Evolutionary conservation across 2,329 filamentous ascomycete genomes (phyloP).

Genomic region (Phaeosphaeriaceae sp.): DNA sequence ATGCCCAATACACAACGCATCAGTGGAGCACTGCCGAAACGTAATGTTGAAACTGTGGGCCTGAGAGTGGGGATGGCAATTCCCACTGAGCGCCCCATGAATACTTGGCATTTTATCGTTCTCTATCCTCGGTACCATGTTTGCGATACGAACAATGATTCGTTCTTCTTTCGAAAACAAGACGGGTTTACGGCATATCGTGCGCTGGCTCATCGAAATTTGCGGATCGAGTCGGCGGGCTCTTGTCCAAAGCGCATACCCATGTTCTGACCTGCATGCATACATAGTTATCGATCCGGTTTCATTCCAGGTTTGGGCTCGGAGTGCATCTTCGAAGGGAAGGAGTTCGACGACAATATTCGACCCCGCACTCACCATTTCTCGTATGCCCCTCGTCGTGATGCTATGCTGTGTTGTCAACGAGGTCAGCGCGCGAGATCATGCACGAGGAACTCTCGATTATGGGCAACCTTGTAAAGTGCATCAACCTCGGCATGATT

Average conservation of each 20-base stretch:
- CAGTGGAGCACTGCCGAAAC: background rate
- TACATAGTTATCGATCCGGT: too few relatives aligned
- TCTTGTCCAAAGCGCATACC: too few relatives aligned
- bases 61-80: background rate
- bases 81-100: background rate
- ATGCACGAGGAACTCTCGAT: too few relatives aligned
- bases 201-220: background rate
- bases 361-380: too few relatives aligned
- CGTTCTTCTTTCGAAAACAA: background rate
- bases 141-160: background rate
- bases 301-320: background rate
- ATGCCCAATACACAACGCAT: background rate
- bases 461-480: too few relatives aligned
- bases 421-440: too few relatives aligned
- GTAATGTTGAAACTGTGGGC: background rate
- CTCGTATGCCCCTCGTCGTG: too few relatives aligned
- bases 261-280: background rate
- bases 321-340: background rate
- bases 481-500: background rate
- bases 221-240: too few relatives aligned
- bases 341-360: background rate
- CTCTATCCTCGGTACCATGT: background rate
- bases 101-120: background rate
- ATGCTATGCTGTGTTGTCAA: too few relatives aligned
- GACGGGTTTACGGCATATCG: background rate